phyloP scores from a whole-genome alignment of 495 filamentous ascomycete genomes.

The Parathielavia hyrcaniae region DNA sequence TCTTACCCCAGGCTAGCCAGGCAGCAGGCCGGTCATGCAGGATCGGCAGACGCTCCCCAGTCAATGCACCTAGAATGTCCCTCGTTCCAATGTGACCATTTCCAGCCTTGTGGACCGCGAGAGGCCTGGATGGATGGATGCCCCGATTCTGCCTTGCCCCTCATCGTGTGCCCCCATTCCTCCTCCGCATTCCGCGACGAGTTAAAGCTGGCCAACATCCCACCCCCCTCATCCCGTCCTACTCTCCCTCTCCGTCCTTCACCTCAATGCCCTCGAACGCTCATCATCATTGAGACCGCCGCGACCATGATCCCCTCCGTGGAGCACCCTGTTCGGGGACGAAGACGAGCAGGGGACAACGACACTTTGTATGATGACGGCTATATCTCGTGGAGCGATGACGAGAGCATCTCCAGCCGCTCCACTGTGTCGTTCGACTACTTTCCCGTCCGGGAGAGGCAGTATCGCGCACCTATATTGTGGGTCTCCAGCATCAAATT shows the following conservation, averaged over 20 bases:
- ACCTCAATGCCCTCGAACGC: background rate
- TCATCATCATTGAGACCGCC: background rate
- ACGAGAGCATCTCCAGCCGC: slow-evolving; percentile 10
- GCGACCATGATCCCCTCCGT: background rate
- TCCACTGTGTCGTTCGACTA: background rate
- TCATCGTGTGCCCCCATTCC: background rate
- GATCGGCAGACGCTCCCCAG: background rate
- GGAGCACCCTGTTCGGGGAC: background rate
- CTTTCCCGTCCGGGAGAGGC: background rate
- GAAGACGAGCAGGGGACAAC: background rate
- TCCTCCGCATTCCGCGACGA: slow-evolving; percentile 3
- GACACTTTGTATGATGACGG: slow-evolving; percentile 10
- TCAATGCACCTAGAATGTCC: background rate
- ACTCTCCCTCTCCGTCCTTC: background rate
- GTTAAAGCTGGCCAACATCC: slow-evolving; percentile 13
- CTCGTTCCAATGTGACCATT: background rate
- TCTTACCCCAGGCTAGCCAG: slow-evolving; percentile 11
- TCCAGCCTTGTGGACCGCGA: slow-evolving; percentile 13
- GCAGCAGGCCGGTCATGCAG: slow-evolving; percentile 8
- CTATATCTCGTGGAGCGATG: slow-evolving; percentile 13
- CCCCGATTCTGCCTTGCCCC: background rate
- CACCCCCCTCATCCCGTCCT: background rate
- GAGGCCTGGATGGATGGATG: background rate
- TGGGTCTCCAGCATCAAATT: background rate
- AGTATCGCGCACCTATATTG: background rate